phyloP scores from a whole-genome alignment of 1,139 yeast species.

The Kodamaea ohmeri region DNA sequence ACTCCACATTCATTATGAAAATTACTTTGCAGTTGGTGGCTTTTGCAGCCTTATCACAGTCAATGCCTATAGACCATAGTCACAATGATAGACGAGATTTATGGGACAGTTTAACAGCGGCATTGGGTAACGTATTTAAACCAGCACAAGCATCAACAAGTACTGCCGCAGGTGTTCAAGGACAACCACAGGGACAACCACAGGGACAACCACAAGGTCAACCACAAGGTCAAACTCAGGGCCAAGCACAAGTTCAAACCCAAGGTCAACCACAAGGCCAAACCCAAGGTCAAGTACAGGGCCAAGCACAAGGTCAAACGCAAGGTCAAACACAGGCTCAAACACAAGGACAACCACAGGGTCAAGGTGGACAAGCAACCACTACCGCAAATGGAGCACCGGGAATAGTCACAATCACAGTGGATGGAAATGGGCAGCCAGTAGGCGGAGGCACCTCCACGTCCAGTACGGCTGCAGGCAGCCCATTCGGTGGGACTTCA shows the following conservation, averaged over 20 bases:
- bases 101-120: neutral
- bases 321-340: neutral
- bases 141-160: too few species aligned
- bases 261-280: neutral
- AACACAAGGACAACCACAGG: neutral
- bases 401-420: neutral
- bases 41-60: conserved; percentile 1
- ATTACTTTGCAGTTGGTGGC: neutral
- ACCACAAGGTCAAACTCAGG: neutral
- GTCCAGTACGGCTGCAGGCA: neutral
- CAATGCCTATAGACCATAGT: neutral
- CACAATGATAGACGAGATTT: neutral
- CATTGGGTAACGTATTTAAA: neutral
- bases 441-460: neutral
- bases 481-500: neutral
- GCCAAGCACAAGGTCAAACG: neutral
- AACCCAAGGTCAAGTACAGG: neutral
- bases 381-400: neutral
- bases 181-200: neutral
- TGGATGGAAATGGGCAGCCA: neutral
- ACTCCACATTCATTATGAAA: conserved; percentile 1
- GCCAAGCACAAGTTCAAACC: neutral
- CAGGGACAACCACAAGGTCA: neutral
- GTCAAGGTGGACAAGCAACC: neutral
- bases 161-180: too few species aligned